Conservation (phyloP, 768 basidiomycete species). For the Mycena epipterygia region DNA sequence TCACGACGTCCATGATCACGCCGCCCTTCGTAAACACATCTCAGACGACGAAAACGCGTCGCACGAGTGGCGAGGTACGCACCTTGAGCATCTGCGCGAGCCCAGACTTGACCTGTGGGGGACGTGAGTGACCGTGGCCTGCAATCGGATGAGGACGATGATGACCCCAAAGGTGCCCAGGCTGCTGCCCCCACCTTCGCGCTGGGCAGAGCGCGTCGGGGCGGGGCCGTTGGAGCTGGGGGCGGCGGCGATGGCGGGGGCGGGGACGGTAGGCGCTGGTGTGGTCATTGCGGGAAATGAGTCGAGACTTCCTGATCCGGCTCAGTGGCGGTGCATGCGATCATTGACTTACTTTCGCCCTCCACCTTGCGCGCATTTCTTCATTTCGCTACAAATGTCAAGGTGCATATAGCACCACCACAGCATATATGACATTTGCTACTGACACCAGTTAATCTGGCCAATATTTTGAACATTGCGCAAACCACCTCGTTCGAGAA, state of each 20-base stretch:
- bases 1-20: constrained; percentile 97
- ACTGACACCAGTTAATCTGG: no score
- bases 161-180: constrained; percentile 68
- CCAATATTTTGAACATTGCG: no score
- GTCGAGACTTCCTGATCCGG: background rate
- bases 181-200: constrained; percentile 57
- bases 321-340: background rate
- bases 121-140: background rate
- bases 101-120: constrained; percentile 86
- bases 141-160: constrained; percentile 19
- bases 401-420: no score
- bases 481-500: no score
- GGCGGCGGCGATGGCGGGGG: constrained; percentile 38
- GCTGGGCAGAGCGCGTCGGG: constrained; percentile 53
- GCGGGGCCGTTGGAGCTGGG: constrained; percentile 46
- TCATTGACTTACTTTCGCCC: no score
- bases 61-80: background rate
- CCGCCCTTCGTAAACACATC: constrained; percentile 65
- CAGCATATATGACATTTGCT: no score
- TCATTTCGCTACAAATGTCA: no score
- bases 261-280: background rate
- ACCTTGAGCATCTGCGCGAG: constrained; percentile 93
- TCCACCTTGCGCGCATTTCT: no score
- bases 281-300: constrained; percentile 14
- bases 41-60: background rate